Evolutionary conservation across 78 protist species (phyloP).

Genomic region (Anaeramoeba flamelloides): DNA sequence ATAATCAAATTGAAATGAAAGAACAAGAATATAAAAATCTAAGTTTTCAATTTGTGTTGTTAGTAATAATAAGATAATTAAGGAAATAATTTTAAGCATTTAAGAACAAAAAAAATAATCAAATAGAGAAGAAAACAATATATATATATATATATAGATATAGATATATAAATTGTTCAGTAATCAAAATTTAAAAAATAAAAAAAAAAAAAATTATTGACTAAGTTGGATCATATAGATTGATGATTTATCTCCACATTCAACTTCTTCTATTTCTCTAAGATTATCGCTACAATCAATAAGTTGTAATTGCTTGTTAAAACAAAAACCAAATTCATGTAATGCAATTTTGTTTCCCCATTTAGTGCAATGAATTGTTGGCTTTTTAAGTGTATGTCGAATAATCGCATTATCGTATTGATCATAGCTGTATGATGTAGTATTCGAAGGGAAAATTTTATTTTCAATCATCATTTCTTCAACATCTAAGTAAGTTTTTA

Average conservation of each 20-base stretch:
- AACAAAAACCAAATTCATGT: slow-evolving; percentile 1
- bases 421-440: neutral
- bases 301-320: neutral
- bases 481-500: neutral
- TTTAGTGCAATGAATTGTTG: neutral
- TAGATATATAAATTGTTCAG: too few relatives aligned
- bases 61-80: too few relatives aligned
- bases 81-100: too few relatives aligned
- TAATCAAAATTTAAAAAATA: too few relatives aligned
- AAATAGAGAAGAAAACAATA: too few relatives aligned
- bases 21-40: too few relatives aligned
- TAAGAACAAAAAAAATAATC: too few relatives aligned
- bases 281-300: neutral
- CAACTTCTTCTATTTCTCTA: neutral
- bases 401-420: neutral
- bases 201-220: too few relatives aligned
- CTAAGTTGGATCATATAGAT: neutral
- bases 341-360: neutral
- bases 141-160: too few relatives aligned
- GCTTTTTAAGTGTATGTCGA: neutral
- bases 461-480: neutral
- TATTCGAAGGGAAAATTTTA: neutral
- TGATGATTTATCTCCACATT: neutral
- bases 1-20: too few relatives aligned
- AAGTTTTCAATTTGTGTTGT: too few relatives aligned